Base-by-base conservation (phyloP, 2,329 filamentous ascomycete species). In the Clonostachys rosea region DNA sequence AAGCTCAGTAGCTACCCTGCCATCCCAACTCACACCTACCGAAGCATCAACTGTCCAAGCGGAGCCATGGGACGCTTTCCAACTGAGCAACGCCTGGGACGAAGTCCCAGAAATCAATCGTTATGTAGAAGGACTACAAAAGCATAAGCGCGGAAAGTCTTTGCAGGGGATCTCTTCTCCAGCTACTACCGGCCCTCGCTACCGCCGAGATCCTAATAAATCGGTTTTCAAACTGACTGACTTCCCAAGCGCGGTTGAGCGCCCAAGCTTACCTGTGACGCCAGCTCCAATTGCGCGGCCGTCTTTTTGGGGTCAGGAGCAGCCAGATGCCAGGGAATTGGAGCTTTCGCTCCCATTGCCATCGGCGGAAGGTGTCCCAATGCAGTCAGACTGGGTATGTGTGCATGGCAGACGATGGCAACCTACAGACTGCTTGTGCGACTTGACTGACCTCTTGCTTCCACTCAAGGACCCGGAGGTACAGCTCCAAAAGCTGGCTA, bases 331-430 rank as follows among this genome's bases (percentile, higher is more conserved):
- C 16, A 17, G n/a, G 18, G 40, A 41, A 24, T 79, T 80, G 49
- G 74, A 74, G 47, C 79, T 80, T 44, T 68, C 72, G 52, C 76
- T 75, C 52, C 73, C 76, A 59, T 74, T 96, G 55, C 89, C 89
- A 51, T 73, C 74, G 54, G 91, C 91, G 44, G 81, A 89, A 63
- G 91, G 90, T 45, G 91, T 96, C 53, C 91, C 91, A 52, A 76
- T 82, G 65, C 91, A 96, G 77, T 79, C 82, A 63, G 89, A 96
- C 67, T 96, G 92, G 92, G 91, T 96, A 90, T 86, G 89, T 89
- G 76, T 76, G 68, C 76, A 79, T 61, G 76, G 76, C 52, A 64
- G 62, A 52, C 58, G 60, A 54, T 80, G 74, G 70, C 62, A 56
- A 50, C 71, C 70, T 52, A 64, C 68, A 59, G 75, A 78, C 64